These are phyloP conservation scores for Phoma herbarum DNA, from an alignment of 2,329 filamentous ascomycete genomes.

Conservation along the genomic window DNA sequence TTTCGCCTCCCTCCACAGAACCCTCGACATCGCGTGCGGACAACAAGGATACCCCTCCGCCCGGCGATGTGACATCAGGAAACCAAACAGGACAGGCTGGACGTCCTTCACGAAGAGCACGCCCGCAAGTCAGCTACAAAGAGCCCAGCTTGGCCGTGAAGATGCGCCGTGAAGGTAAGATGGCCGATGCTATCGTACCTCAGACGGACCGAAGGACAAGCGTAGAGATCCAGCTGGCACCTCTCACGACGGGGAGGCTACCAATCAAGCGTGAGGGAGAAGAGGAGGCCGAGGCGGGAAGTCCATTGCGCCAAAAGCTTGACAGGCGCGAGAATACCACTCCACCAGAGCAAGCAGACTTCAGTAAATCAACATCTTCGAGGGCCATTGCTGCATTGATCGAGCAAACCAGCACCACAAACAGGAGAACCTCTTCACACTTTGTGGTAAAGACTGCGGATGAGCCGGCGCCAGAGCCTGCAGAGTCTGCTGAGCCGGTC, in stretches of 20 bases:
- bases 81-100: conserved; percentile 46
- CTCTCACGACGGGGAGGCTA: conserved; percentile 30
- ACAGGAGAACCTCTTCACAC: conserved; percentile 29
- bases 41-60: conserved; percentile 55
- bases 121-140: conserved; percentile 59
- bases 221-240: conserved; percentile 35
- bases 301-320: conserved; percentile 50
- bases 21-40: conserved; percentile 51
- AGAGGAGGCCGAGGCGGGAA: conserved; percentile 44
- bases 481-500: conserved; percentile 9
- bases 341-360: conserved; percentile 26
- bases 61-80: conserved; percentile 49
- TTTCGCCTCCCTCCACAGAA: conserved; percentile 57
- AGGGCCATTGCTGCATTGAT: conserved; percentile 48
- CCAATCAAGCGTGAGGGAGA: conserved; percentile 43
- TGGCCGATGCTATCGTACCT: conserved; percentile 56
- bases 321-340: conserved; percentile 32
- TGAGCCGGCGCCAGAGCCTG: conserved; percentile 15
- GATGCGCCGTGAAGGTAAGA: conserved; percentile 58
- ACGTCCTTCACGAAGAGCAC: conserved; percentile 56
- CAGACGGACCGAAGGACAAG: conserved; percentile 36
- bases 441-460: conserved; percentile 4
- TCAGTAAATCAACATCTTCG: conserved; percentile 41
- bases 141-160: conserved; percentile 59
- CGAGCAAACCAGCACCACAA: conserved; percentile 39